A percentile compares a stretch with the other conserved stretches of the same genome.
phyloP scores from a whole-genome alignment of 441 rosid genomes.

The Croton laevigatus region DNA sequence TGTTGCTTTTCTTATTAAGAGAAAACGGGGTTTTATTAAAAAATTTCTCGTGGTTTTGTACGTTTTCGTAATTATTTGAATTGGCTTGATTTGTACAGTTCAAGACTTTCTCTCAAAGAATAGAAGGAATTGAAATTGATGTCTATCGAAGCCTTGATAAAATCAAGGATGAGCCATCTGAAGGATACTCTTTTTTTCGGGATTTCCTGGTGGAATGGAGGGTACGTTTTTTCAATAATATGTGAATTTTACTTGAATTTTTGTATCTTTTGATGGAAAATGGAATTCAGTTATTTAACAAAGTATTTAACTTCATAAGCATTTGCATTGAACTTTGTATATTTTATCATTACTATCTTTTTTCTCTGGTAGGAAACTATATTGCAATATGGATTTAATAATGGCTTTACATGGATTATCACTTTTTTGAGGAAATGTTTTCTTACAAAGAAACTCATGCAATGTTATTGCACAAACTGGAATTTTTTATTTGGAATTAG shows the following conservation, averaged over 20 bases:
- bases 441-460: background rate
- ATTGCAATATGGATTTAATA: background rate
- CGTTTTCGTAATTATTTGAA: background rate
- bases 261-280: background rate
- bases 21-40: background rate
- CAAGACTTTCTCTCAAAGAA: conserved; percentile 62
- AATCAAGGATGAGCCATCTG: conserved; percentile 69
- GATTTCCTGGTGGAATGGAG: conserved; percentile 90
- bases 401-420: background rate
- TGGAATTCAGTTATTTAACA: conserved; percentile 1
- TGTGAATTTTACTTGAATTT: background rate
- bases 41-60: background rate
- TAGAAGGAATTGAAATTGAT: conserved; percentile 72
- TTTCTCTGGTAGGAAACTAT: background rate
- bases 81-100: conserved; percentile 46
- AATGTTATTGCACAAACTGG: background rate
- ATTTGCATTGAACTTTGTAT: no score
- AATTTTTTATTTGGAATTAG: background rate
- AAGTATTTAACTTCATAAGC: background rate
- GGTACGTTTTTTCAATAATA: conserved; percentile 40
- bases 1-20: no score
- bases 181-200: conserved; percentile 72
- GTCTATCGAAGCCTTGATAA: conserved; percentile 65
- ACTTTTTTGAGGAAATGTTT: background rate
- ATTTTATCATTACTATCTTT: background rate